Evolutionary conservation across 345 rosid genomes (phyloP).

Genomic region (Boechera retrofracta): DNA sequence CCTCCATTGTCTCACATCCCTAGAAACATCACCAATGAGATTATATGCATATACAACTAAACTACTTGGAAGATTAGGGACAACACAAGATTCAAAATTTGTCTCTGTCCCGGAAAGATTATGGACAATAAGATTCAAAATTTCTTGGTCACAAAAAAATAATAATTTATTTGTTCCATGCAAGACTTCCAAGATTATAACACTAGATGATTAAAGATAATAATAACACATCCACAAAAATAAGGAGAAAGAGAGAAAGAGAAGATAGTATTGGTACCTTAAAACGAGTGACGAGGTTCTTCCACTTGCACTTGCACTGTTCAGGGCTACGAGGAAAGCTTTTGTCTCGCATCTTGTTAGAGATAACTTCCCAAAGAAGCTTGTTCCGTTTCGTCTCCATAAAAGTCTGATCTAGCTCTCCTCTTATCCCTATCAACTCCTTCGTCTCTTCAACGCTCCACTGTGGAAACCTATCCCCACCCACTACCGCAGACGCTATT

Average conservation of each 20-base stretch:
- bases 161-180: constrained; percentile 23
- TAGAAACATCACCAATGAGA: constrained; percentile 32
- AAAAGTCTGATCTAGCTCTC: constrained; percentile 83
- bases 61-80: neutral
- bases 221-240: constrained; percentile 6
- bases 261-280: constrained; percentile 56
- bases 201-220: neutral
- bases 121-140: neutral
- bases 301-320: constrained; percentile 99
- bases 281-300: constrained; percentile 93
- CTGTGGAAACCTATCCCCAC: constrained; percentile 88
- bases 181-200: constrained; percentile 7
- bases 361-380: constrained; percentile 84
- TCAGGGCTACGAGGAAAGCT: constrained; percentile 89
- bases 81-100: neutral
- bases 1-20: constrained; percentile 91
- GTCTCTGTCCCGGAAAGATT: neutral
- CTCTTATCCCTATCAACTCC: constrained; percentile 80
- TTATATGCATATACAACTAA: neutral
- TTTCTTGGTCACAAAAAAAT: neutral
- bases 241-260: constrained; percentile 1
- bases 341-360: constrained; percentile 76
- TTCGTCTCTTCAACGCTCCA: constrained; percentile 92
- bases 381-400: constrained; percentile 97
- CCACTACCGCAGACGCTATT: constrained; percentile 44